Conservation (phyloP, 805 yeast species). For the Myxozyma mucilagina region DNA sequence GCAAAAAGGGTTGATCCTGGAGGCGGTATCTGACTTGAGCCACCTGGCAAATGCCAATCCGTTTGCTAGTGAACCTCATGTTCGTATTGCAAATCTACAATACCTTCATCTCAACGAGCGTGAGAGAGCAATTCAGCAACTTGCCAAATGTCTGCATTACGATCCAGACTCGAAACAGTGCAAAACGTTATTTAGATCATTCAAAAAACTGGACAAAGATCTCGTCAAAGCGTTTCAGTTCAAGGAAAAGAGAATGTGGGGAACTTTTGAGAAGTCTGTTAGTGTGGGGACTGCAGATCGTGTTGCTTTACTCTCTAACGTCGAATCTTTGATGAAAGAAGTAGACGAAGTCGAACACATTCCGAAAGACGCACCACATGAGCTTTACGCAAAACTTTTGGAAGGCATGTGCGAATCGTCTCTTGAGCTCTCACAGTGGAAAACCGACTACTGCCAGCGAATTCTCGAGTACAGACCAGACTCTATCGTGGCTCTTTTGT, state of each 20-base stretch:
- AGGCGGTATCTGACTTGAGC: conserved; percentile 42
- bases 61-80: conserved; percentile 35
- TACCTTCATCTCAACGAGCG: conserved; percentile 55
- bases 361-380: conserved; percentile 10
- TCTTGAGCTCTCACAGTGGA: conserved; percentile 33
- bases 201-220: conserved; percentile 25
- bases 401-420: conserved; percentile 34
- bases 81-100: conserved; percentile 43
- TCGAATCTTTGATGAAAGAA: conserved; percentile 27
- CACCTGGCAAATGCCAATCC: conserved; percentile 35
- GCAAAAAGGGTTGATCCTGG: conserved; percentile 36
- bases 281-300: conserved; percentile 15
- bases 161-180: conserved; percentile 74
- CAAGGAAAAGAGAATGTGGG: conserved; percentile 16
- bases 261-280: conserved; percentile 12
- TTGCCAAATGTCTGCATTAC: conserved; percentile 69
- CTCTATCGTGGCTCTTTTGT: conserved; percentile 36
- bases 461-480: conserved; percentile 36
- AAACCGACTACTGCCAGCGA: conserved; percentile 34
- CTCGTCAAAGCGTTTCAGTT: conserved; percentile 18
- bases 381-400: conserved; percentile 30
- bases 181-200: conserved; percentile 42
- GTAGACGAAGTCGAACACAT: conserved; percentile 3
- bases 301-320: conserved; percentile 18
- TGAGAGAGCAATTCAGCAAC: conserved; percentile 51